A percentile compares a stretch with the other conserved stretches of the same genome.
Evolutionary conservation across 176 grass and related monocot genomes (phyloP).

Genomic region (Oryza rufipogon): DNA sequence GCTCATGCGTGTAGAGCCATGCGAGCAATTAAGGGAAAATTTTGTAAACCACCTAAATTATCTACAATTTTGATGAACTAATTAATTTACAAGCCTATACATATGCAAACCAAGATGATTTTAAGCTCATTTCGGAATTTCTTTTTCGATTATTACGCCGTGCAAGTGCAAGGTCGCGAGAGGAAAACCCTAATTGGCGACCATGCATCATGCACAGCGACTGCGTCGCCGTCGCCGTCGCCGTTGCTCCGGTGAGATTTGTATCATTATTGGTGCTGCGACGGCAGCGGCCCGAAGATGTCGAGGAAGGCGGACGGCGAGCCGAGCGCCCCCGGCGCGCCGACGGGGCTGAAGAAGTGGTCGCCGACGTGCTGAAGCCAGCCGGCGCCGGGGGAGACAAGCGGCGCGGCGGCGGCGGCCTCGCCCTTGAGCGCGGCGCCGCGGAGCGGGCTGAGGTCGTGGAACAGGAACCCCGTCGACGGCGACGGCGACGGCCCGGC

Average conservation of each 20-base stretch:
- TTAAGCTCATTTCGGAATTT: neutral
- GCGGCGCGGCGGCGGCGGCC: neutral
- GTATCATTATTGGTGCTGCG: slow-evolving; percentile 57
- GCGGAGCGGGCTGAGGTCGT: slow-evolving; percentile 72
- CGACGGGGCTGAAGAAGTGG: slow-evolving; percentile 60
- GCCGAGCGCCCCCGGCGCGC: slow-evolving; percentile 11
- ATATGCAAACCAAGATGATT: slow-evolving; percentile 1
- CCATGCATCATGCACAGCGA: neutral
- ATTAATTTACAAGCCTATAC: neutral
- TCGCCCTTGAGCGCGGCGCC: slow-evolving; percentile 60
- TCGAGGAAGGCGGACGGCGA: slow-evolving; percentile 75
- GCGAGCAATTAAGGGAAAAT: neutral
- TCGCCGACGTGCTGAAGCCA: slow-evolving; percentile 66
- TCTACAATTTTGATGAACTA: slow-evolving; percentile 1
- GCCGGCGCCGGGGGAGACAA: slow-evolving; percentile 46
- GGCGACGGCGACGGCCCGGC: slow-evolving; percentile 35
- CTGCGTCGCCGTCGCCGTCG: neutral
- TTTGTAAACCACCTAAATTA: neutral
- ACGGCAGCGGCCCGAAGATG: slow-evolving; percentile 62
- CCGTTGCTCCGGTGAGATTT: slow-evolving; percentile 1
- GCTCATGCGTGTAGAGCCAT: neutral
- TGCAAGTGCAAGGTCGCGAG: neutral
- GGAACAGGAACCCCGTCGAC: slow-evolving; percentile 53
- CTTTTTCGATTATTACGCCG: neutral
- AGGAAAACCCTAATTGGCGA: slow-evolving; percentile 38